phyloP scores from a whole-genome alignment of 2,329 filamentous ascomycete species.

The Penicillium palitans region DNA sequence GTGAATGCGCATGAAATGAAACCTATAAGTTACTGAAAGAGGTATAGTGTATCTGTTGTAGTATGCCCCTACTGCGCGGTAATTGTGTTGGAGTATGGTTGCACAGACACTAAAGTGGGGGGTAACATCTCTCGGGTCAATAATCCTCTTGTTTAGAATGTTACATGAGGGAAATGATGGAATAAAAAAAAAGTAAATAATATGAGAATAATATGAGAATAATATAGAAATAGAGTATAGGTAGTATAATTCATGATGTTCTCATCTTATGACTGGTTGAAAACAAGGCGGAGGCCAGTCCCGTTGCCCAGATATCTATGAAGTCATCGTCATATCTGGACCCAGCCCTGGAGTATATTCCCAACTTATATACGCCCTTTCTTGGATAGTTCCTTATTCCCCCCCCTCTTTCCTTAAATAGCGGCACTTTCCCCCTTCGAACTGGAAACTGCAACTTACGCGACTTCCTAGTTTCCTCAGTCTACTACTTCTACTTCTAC shows the following conservation, averaged over 20 bases:
- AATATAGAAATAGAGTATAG: neutral
- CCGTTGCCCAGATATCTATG: slow-evolving; percentile 22
- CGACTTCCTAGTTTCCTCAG: neutral
- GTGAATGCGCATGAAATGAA: neutral
- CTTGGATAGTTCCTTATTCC: neutral
- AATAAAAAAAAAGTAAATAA: neutral
- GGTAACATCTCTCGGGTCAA: neutral
- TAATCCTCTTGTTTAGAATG: neutral
- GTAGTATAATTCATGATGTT: slow-evolving; percentile 7
- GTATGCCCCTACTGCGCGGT: neutral
- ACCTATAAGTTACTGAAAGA: neutral
- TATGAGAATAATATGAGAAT: neutral
- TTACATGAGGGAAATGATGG: neutral
- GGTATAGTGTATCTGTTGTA: neutral
- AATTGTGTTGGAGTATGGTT: slow-evolving; percentile 1
- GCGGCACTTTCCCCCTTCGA: slow-evolving; percentile 1
- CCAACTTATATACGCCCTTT: neutral
- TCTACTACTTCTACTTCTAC: neutral
- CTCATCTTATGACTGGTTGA: slow-evolving; percentile 8
- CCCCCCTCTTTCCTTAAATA: slow-evolving; percentile 9
- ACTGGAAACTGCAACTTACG: neutral
- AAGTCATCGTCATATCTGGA: slow-evolving; percentile 22
- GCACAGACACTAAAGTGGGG: slow-evolving; percentile 4
- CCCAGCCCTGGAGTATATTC: neutral
- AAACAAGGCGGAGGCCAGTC: slow-evolving; percentile 28